Conservation (phyloP, 1,284 basidiomycete species). For the Heliocybe sulcata region DNA sequence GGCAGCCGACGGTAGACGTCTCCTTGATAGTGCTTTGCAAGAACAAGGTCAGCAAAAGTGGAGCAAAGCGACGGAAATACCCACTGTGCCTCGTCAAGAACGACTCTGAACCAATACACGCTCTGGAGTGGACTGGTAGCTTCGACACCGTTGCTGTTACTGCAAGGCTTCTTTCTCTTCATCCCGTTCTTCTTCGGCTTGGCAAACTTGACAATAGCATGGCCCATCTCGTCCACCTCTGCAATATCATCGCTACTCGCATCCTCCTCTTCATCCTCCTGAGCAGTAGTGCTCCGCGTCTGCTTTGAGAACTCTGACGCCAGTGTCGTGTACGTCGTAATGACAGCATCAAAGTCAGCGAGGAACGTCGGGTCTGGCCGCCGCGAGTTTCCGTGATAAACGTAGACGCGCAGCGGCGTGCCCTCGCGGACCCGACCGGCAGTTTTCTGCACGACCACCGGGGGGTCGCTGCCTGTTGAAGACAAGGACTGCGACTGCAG, state of each 20-base stretch:
- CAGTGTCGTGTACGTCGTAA: constrained; percentile 95
- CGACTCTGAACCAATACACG: constrained; percentile 96
- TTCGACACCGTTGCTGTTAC: constrained; percentile 45
- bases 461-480: constrained; percentile 10
- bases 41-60: constrained; percentile 6
- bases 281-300: constrained; percentile 47
- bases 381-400: constrained; percentile 94
- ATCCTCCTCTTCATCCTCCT: constrained; percentile 58
- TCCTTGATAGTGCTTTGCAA: constrained; percentile 88
- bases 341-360: constrained; percentile 93
- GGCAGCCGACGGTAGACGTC: constrained; percentile 86
- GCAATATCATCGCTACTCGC: constrained; percentile 57
- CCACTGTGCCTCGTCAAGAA: constrained; percentile 97
- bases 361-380: constrained; percentile 79
- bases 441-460: constrained; percentile 6
- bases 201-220: constrained; percentile 43
- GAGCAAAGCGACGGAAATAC: constrained; percentile 23
- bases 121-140: constrained; percentile 86
- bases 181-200: constrained; percentile 55
- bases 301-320: constrained; percentile 95
- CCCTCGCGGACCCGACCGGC: constrained; percentile 33
- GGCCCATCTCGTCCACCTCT: constrained; percentile 57
- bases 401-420: constrained; percentile 73
- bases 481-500: constrained; percentile 6
- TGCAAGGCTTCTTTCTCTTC: constrained; percentile 62